A percentile compares a stretch with the other conserved stretches of the same genome.
Conservation (phyloP, 495 filamentous ascomycete species). For the Thozetella sp. region DNA sequence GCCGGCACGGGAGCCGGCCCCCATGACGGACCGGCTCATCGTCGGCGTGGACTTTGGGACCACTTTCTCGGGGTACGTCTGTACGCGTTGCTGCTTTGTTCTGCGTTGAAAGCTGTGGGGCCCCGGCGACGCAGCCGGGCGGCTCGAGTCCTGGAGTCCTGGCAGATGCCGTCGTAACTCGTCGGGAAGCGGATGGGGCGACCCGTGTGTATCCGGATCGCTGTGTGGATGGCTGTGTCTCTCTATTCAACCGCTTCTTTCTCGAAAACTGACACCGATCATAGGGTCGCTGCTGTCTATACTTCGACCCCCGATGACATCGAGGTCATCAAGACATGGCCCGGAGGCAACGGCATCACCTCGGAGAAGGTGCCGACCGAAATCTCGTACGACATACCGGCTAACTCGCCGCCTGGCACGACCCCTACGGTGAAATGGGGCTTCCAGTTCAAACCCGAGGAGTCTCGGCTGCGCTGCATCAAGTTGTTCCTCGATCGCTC, state of each 20-base stretch:
- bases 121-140: constrained; percentile 9
- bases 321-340: constrained; percentile 83
- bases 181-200: too few relatives aligned
- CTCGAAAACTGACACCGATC: background rate
- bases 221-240: too few relatives aligned
- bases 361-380: constrained; percentile 71
- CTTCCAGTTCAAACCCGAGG: constrained; percentile 76
- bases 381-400: constrained; percentile 53
- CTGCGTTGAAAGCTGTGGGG: background rate
- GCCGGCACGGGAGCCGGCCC: constrained; percentile 44
- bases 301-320: constrained; percentile 75
- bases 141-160: too few relatives aligned
- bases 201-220: too few relatives aligned
- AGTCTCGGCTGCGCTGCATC: constrained; percentile 73
- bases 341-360: constrained; percentile 72
- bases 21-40: constrained; percentile 56
- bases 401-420: constrained; percentile 29
- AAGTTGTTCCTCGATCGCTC: constrained; percentile 80
- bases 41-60: constrained; percentile 72
- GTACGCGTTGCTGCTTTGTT: background rate
- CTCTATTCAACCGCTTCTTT: too few relatives aligned
- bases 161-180: too few relatives aligned
- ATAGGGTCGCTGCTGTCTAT: constrained; percentile 73
- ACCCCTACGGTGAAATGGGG: constrained; percentile 64
- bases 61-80: constrained; percentile 67